These are phyloP conservation scores for Flammula alnicola DNA, from an alignment of 1,284 basidiomycete genomes.

Conservation along the genomic window DNA sequence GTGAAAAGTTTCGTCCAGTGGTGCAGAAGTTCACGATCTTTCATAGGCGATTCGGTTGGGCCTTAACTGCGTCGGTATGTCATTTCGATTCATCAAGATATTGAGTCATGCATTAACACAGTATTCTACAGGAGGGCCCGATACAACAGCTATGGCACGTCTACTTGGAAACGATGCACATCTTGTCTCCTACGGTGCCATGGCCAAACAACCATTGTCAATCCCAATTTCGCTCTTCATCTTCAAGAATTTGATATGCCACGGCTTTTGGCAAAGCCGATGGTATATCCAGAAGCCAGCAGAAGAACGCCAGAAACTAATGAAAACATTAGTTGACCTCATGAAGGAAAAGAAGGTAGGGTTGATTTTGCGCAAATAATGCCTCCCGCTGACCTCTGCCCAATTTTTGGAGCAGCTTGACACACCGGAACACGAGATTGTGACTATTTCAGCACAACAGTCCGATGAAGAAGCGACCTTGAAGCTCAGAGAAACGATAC, in stretches of 20 bases:
- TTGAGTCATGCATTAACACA: neutral
- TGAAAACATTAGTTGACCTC: slow-evolving; percentile 54
- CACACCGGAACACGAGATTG: slow-evolving; percentile 69
- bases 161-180: slow-evolving; percentile 68
- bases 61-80: slow-evolving; percentile 74
- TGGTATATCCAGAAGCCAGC: slow-evolving; percentile 64
- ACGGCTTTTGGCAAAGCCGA: slow-evolving; percentile 78
- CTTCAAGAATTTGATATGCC: slow-evolving; percentile 75
- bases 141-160: slow-evolving; percentile 70
- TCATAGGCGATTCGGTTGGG: slow-evolving; percentile 63
- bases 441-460: slow-evolving; percentile 52
- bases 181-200: slow-evolving; percentile 86
- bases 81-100: neutral
- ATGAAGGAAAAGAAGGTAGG: slow-evolving; percentile 61
- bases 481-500: slow-evolving; percentile 53
- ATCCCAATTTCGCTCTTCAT: slow-evolving; percentile 83
- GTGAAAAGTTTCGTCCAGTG: slow-evolving; percentile 6
- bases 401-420: slow-evolving; percentile 52
- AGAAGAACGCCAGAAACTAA: slow-evolving; percentile 50
- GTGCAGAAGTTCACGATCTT: neutral
- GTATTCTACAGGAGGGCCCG: slow-evolving; percentile 57
- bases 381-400: too few relatives aligned
- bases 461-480: slow-evolving; percentile 58
- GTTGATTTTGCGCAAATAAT: too few relatives aligned
- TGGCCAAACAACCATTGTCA: slow-evolving; percentile 81